Conservation (phyloP, 768 basidiomycete genomes). For the Macrolepiota dolichaula region DNA sequence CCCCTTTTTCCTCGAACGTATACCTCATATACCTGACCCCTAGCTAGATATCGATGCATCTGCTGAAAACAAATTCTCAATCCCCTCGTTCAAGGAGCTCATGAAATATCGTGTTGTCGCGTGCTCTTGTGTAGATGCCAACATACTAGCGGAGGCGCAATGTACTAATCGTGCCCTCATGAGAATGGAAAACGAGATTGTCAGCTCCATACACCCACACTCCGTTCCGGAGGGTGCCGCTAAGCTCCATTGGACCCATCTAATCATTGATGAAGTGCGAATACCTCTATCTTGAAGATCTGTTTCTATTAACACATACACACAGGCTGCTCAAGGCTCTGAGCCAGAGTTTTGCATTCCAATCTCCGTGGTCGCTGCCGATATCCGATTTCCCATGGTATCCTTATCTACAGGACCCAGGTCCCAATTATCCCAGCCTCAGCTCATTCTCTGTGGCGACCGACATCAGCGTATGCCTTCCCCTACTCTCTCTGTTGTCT, state of each 20-base stretch:
- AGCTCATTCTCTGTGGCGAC: conserved; percentile 50
- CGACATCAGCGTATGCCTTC: conserved; percentile 41
- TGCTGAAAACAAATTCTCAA: conserved; percentile 34
- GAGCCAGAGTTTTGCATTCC: conserved; percentile 49
- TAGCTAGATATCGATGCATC: conserved; percentile 35
- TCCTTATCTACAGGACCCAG: conserved; percentile 8
- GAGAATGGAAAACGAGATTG: conserved; percentile 35
- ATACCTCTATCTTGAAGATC: no score
- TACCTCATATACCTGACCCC: neutral
- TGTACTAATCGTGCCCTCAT: conserved; percentile 41
- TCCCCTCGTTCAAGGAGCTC: conserved; percentile 43
- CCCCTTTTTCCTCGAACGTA: neutral
- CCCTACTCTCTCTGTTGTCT: neutral
- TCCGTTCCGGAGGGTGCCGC: conserved; percentile 20
- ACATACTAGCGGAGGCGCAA: conserved; percentile 39
- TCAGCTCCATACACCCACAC: conserved; percentile 36
- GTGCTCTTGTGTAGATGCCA: conserved; percentile 44
- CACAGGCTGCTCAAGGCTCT: conserved; percentile 49
- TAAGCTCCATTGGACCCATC: conserved; percentile 49
- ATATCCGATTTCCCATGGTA: conserved; percentile 1
- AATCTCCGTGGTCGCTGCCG: conserved; percentile 42
- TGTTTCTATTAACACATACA: neutral
- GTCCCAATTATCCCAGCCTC: conserved; percentile 25
- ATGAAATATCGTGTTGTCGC: conserved; percentile 46
- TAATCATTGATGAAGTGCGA: conserved; percentile 47